Evolutionary conservation across 2,329 filamentous ascomycete species (phyloP).

Genomic region (Calonectria pteridis): DNA sequence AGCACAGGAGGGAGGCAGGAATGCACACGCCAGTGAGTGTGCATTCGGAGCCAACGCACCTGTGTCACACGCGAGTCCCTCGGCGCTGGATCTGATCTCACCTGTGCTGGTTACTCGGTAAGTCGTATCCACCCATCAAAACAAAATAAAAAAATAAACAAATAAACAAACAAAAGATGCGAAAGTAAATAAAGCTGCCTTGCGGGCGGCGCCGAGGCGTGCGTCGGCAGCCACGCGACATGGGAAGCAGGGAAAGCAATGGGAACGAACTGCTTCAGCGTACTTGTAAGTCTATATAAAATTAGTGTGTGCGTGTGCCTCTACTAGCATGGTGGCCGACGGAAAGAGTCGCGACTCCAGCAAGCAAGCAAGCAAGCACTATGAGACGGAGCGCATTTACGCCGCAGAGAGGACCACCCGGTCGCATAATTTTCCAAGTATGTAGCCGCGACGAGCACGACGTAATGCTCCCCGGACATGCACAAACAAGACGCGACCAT

Average conservation of each 20-base stretch:
- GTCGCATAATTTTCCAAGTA: slow-evolving; percentile 5
- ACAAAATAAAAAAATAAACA: slow-evolving; percentile 24
- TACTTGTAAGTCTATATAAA: background rate
- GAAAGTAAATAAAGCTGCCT: slow-evolving; percentile 9
- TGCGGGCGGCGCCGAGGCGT: background rate
- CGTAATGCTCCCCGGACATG: slow-evolving; percentile 6
- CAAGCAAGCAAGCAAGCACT: background rate
- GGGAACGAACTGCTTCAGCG: background rate
- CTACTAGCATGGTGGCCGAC: background rate
- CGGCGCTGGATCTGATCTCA: slow-evolving; percentile 31
- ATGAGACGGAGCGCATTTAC: slow-evolving; percentile 4
- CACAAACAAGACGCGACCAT: background rate
- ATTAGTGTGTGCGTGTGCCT: background rate
- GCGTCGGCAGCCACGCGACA: slow-evolving; percentile 13
- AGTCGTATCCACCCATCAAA: slow-evolving; percentile 29
- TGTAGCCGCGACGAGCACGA: slow-evolving; percentile 10
- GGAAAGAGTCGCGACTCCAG: slow-evolving; percentile 10
- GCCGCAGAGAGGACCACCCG: background rate
- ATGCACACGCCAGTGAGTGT: slow-evolving; percentile 28
- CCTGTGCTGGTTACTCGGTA: slow-evolving; percentile 30
- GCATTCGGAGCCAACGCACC: slow-evolving; percentile 35
- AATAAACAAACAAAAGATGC: slow-evolving; percentile 10
- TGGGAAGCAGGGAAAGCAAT: background rate
- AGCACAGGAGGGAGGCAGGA: slow-evolving; percentile 26
- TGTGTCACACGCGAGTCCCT: slow-evolving; percentile 30